Base-by-base conservation (phyloP, 2,329 filamentous ascomycete species). In the Trichothecium roseum region DNA sequence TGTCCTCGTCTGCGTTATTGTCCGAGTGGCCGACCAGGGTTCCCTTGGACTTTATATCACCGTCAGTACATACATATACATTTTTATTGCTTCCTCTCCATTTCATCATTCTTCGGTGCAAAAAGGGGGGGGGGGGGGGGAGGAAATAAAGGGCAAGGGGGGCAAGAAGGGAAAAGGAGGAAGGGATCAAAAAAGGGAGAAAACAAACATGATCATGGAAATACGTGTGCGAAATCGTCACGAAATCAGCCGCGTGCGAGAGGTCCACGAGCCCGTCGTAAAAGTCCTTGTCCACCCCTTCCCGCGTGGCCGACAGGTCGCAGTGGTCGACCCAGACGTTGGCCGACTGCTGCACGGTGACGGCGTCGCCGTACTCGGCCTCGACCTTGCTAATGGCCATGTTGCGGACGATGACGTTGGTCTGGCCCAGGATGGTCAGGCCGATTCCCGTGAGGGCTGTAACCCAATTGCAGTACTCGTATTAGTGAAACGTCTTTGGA, bases 21-120 rank as follows among this genome's bases (percentile, higher is more conserved):
- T 78, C 70, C 16, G 64, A 70, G 64, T 78, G 73, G 12, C 72
- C 74, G 40, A 78, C 56, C 24, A 78, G 64, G 1, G 69, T 73
- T 28, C 63, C 70, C 56, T 78, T 79, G 45, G 44, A 53, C 37
- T 39, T 15, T 13, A 26, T n/a, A n/a, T n/a, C n/a, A n/a, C n/a
- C n/a, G n/a, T n/a, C n/a, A n/a, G n/a, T n/a, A n/a, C n/a, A n/a
- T n/a, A n/a, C n/a, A n/a, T n/a, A n/a, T n/a, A n/a, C n/a, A n/a
- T 15, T 30, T 12, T 30, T 30, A 15, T 8, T 16, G 10, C 29
- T 10, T 30, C 8, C 29, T 30, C 29, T 15, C 29, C 15, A 30
- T 30, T 15, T 8, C 29, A 12, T n/a, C n/a, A n/a, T n/a, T n/a
- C n/a, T n/a, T n/a, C n/a, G n/a, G n/a, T n/a, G n/a, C 20, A 24